Percentiles rank a stretch among this genome's conserved stretches.
These are phyloP conservation scores for Neocatenulostroma microsporum DNA, from an alignment of 2,329 filamentous ascomycete genomes.

Conservation along the genomic window DNA sequence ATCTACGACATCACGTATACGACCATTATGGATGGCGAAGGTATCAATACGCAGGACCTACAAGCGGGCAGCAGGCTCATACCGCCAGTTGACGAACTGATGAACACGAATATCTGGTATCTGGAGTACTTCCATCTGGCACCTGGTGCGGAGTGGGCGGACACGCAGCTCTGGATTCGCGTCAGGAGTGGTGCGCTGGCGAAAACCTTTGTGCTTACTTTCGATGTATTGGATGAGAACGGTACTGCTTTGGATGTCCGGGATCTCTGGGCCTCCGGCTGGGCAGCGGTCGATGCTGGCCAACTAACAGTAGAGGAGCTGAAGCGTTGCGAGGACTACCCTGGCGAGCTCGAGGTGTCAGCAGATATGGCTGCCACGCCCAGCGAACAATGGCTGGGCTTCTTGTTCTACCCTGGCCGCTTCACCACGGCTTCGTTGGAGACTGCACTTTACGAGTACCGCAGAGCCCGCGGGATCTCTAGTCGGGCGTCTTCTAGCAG, in stretches of 20 bases:
- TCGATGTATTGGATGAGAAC: slow-evolving; percentile 58
- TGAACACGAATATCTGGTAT: slow-evolving; percentile 46
- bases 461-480: slow-evolving; percentile 49
- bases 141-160: slow-evolving; percentile 32
- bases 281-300: slow-evolving; percentile 39
- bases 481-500: too few species aligned
- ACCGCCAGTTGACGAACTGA: slow-evolving; percentile 50
- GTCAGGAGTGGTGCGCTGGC: slow-evolving; percentile 50
- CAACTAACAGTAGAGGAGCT: slow-evolving; percentile 35
- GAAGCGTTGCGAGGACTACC: slow-evolving; percentile 31
- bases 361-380: slow-evolving; percentile 23
- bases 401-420: slow-evolving; percentile 73
- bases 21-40: slow-evolving; percentile 12
- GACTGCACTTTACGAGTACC: slow-evolving; percentile 74
- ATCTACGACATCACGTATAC: slow-evolving; percentile 65
- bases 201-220: slow-evolving; percentile 63
- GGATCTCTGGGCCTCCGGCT: slow-evolving; percentile 56
- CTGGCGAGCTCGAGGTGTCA: slow-evolving; percentile 23
- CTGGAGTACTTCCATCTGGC: slow-evolving; percentile 41
- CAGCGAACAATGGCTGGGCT: slow-evolving; percentile 74
- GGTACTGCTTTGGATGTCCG: slow-evolving; percentile 48
- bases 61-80: slow-evolving; percentile 57
- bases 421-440: slow-evolving; percentile 76
- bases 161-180: slow-evolving; percentile 41
- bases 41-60: slow-evolving; percentile 14